Percentiles rank a stretch among this genome's conserved stretches.
Evolutionary conservation across 2,329 filamentous ascomycete species (phyloP).

Genomic region (Monosporascus sp.): DNA sequence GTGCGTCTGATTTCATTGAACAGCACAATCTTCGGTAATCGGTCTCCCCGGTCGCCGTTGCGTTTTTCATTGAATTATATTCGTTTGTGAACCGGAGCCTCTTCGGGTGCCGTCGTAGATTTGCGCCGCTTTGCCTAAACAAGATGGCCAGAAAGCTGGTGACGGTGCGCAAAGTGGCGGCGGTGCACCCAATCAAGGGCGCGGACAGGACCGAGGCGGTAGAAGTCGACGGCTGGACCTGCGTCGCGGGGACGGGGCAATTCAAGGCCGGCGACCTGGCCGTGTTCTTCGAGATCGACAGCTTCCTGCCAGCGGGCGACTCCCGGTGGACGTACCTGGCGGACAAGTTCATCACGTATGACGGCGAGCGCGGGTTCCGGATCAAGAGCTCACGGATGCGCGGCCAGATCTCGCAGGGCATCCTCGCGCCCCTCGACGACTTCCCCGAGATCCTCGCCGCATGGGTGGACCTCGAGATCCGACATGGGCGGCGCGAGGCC

Average conservation of each 20-base stretch:
- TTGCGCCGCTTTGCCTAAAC: not conserved
- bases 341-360: slow-evolving; percentile 7
- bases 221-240: slow-evolving; percentile 20
- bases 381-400: slow-evolving; percentile 11
- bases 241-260: slow-evolving; percentile 9
- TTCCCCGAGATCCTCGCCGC: slow-evolving; percentile 14
- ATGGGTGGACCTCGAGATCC: slow-evolving; percentile 11
- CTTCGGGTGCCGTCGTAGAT: no score
- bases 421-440: slow-evolving; percentile 12
- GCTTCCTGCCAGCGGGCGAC: slow-evolving; percentile 19
- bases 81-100: no score
- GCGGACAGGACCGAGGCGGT: slow-evolving; percentile 9
- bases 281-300: slow-evolving; percentile 26
- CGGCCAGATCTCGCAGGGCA: slow-evolving; percentile 20
- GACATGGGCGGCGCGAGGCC: slow-evolving; percentile 10
- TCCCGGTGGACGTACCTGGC: slow-evolving; percentile 12
- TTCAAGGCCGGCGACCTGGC: slow-evolving; percentile 14
- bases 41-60: no score
- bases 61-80: no score
- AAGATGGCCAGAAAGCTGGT: slow-evolving; percentile 25
- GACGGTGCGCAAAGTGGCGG: slow-evolving; percentile 17
- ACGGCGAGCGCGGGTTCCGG: slow-evolving; percentile 15
- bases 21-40: no score
- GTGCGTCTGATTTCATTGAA: no score
- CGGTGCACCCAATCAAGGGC: slow-evolving; percentile 7